Base-by-base conservation (phyloP, 805 yeast species). In the Candida broadrunensis region DNA sequence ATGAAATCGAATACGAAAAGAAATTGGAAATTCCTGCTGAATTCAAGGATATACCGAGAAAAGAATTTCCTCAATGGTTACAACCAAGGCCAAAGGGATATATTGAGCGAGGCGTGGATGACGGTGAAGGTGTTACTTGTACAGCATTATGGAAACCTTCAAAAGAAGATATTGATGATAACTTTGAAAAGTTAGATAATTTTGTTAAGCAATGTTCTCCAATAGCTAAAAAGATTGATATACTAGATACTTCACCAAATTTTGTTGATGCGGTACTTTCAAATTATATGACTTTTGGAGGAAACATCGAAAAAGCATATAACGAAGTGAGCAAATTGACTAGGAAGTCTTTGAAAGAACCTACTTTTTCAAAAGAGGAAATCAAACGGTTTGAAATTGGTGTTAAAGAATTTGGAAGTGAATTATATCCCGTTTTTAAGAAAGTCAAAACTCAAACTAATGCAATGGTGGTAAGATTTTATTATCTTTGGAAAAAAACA, bases 401-500 rank as follows among this genome's bases (percentile, higher is more conserved):
- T 2, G 86, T 91, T 9, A 68, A 68, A 25, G 73, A 77, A 41
- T 75, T 75, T 54, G 97, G 96, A 4, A 81, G 86, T 53, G 96
- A 90, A 51, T 63, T 93, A 21, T 81, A 79, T 55, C 88, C 84
- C 0, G 90, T 88, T 0, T 78, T 56, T 47, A 77, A 81, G 54
- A 78, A 75, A 42, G 93, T 91, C n/a, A 75, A 75, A 23, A 75
- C 89, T 0, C 95, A 86, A 51, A 68, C 88, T 0, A 67, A 80
- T 41, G 77, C 90, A 0, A 86, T 83, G 83, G 71, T 89, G 47
- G 98, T 91, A 1, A 65, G 97, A 42, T 89, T 74, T 57, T 91
- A 88, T 54, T 91, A 91, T 53, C 65, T 88, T 39, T 91, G 98
- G 98, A 90, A 90, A 61, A 90, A 90, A 58, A 84, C 96, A 0